Evolutionary conservation across 2,329 filamentous ascomycete species (phyloP).

Genomic region (Xylaria sp.): DNA sequence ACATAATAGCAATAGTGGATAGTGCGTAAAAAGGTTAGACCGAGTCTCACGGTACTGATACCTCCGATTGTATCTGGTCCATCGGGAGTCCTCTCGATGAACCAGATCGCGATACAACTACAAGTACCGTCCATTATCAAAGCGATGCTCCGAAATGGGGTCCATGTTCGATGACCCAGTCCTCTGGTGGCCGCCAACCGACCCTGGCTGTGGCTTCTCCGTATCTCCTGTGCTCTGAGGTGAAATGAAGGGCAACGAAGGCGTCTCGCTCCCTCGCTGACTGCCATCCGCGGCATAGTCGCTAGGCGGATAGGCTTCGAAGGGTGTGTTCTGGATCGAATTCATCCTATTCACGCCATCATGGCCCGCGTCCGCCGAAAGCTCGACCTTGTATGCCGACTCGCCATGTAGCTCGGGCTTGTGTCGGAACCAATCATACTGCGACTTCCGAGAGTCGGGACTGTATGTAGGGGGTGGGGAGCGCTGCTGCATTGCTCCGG

Average conservation of each 20-base stretch:
- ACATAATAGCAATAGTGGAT: neutral
- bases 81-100: neutral
- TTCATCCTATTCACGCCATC: constrained; percentile 14
- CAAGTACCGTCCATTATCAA: neutral
- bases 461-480: constrained; percentile 35
- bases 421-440: constrained; percentile 31
- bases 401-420: constrained; percentile 40
- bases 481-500: constrained; percentile 17
- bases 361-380: constrained; percentile 24
- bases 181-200: constrained; percentile 15
- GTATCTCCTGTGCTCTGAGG: constrained; percentile 30
- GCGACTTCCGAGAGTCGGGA: constrained; percentile 23
- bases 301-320: constrained; percentile 24
- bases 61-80: neutral
- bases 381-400: constrained; percentile 36
- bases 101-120: neutral
- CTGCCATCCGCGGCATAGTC: constrained; percentile 8
- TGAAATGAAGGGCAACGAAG: constrained; percentile 23
- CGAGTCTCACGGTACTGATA: neutral
- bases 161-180: constrained; percentile 26
- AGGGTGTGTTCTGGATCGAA: constrained; percentile 29
- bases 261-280: constrained; percentile 14
- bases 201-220: constrained; percentile 12
- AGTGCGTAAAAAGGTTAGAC: neutral
- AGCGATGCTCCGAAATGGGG: constrained; percentile 25